phyloP scores from a whole-genome alignment of 495 filamentous ascomycete species.

The Trichoderma erinaceum region DNA sequence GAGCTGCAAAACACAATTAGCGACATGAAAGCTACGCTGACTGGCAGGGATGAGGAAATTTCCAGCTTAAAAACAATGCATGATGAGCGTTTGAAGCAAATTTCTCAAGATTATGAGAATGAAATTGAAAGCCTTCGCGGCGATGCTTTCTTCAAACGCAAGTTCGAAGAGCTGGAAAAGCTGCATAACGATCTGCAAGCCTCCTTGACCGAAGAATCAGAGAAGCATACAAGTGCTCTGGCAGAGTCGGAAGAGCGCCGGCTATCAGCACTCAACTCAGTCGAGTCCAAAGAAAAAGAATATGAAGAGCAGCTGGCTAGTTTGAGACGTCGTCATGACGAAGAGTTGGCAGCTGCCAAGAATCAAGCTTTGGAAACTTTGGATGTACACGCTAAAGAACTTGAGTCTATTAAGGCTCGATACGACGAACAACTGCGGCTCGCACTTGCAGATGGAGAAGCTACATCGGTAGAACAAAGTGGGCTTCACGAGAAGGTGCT shows the following conservation, averaged over 20 bases:
- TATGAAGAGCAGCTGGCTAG: conserved; percentile 39
- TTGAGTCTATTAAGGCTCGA: conserved; percentile 36
- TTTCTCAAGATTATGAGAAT: conserved; percentile 48
- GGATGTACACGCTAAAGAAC: conserved; percentile 31
- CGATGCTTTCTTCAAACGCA: conserved; percentile 49
- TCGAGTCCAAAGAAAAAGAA: conserved; percentile 37
- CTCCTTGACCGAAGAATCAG: conserved; percentile 34
- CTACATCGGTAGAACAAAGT: conserved; percentile 20
- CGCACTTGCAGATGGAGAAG: conserved; percentile 30
- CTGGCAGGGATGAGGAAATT: conserved; percentile 17
- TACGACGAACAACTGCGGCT: conserved; percentile 33
- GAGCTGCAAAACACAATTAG: neutral
- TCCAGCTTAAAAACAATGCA: conserved; percentile 44
- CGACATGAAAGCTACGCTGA: neutral
- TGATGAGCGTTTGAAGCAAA: conserved; percentile 40
- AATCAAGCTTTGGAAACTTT: conserved; percentile 32
- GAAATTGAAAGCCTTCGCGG: conserved; percentile 53
- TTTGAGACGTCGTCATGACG: conserved; percentile 39
- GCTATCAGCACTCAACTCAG: conserved; percentile 28
- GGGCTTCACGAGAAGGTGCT: conserved; percentile 10
- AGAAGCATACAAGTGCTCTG: conserved; percentile 34
- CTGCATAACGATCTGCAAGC: conserved; percentile 40
- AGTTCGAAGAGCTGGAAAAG: conserved; percentile 44
- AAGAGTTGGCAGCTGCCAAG: conserved; percentile 40
- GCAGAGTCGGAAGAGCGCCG: conserved; percentile 33